These are phyloP conservation scores for Tolypocladium nubicola DNA, from an alignment of 2,329 filamentous ascomycete species.

Conservation along the genomic window DNA sequence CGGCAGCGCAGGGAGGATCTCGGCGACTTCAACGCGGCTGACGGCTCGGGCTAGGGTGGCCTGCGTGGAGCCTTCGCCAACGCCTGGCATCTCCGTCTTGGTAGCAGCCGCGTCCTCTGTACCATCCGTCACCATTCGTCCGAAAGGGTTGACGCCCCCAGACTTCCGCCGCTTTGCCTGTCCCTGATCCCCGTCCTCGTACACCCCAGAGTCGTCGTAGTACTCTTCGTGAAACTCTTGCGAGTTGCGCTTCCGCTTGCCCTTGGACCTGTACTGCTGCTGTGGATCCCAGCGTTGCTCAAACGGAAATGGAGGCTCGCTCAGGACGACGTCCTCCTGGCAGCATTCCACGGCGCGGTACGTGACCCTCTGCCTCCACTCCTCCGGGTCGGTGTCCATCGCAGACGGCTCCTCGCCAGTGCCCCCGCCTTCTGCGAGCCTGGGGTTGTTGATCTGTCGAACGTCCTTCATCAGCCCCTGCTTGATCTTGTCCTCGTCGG, in stretches of 20 bases:
- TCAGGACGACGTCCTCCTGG: slow-evolving; percentile 56
- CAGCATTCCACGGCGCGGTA: slow-evolving; percentile 78
- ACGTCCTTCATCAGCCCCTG: slow-evolving; percentile 47
- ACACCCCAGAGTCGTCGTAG: slow-evolving; percentile 15
- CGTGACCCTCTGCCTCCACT: slow-evolving; percentile 65
- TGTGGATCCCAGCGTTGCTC: slow-evolving; percentile 80
- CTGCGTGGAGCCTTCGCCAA: neutral
- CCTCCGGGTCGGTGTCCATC: slow-evolving; percentile 37
- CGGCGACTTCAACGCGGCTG: slow-evolving; percentile 12
- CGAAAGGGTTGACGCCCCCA: neutral
- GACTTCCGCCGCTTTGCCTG: slow-evolving; percentile 1
- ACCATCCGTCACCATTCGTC: neutral
- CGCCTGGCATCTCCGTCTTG: neutral
- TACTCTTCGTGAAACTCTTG: slow-evolving; percentile 20
- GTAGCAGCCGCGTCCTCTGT: neutral
- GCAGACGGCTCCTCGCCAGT: slow-evolving; percentile 6
- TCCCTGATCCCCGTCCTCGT: slow-evolving; percentile 18
- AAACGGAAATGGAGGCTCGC: slow-evolving; percentile 80
- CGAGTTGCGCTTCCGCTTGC: slow-evolving; percentile 39
- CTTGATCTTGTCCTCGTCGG: slow-evolving; percentile 54
- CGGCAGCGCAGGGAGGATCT: slow-evolving; percentile 56
- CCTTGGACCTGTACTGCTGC: slow-evolving; percentile 37
- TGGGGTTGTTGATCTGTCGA: slow-evolving; percentile 26
- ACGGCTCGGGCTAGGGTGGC: neutral
- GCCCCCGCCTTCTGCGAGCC: slow-evolving; percentile 14